Evolutionary conservation across 2,329 filamentous ascomycete genomes (phyloP), one percentile per base, ranked within the genome.

Genomic region (Aspergillus fumigatiaffinis): DNA sequence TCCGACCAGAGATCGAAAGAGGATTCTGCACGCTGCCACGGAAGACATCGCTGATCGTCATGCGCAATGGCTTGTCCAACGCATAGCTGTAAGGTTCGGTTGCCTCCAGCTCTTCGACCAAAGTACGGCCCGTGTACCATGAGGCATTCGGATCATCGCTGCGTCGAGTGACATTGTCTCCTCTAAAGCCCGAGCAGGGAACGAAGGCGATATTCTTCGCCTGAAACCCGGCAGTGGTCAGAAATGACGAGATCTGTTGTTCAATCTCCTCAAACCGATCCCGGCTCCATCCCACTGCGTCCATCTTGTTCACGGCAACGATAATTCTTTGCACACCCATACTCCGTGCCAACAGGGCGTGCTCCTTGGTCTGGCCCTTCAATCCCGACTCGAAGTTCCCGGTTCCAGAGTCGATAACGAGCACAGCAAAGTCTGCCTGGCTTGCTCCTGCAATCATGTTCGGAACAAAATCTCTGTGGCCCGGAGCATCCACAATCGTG

Each of bases 381-480:
- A 97, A 79, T 0, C 94, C 95, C 3, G 91, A 92, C 72, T 99
- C 94, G 63, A 97, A 97, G 35, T 92, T 92, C 35, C 93, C 94
- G 0, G 86, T 91, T 57, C 89, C 88, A 4, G 93, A 89, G 71
- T 99, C 94, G 59, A 99, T 91, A 21, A 99, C 94, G 3, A 99
- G 80, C 0, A 99, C 89, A 0, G 92, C 94, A 73, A 97, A 94
- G 72, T 99, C 94, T 9, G 94, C 95, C 75, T 97, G 93, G 58
- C 90, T 94, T 3, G 93, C 92, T 14, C 94, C 94, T 2, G 93
- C 93, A 71, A 99, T 97, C 94, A 99, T 99, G 73, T 97, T 99
- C 0, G 94, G 94, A 21, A 99, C 92, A 70, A 97, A 99, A 71
- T 99, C 94, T 59, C 87, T 85, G 74, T 99, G 94, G 0, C 94